These are phyloP conservation scores for Rhynchospora breviuscula DNA, from an alignment of 176 grass and related monocot genomes.

Conservation along the genomic window DNA sequence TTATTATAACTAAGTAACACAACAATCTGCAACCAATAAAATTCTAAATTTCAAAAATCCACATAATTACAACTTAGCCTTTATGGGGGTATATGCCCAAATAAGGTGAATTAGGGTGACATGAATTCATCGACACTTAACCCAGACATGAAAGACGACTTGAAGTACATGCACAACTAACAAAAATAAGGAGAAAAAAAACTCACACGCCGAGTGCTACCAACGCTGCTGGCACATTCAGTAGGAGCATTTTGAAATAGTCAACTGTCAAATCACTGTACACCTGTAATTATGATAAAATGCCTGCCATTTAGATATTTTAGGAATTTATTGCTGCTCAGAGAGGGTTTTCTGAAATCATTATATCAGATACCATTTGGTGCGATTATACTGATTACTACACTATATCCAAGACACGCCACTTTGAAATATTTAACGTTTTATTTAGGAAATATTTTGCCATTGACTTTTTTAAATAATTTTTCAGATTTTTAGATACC, in stretches of 20 bases:
- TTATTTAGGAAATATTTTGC: no score
- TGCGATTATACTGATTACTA: background rate
- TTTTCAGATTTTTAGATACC: no score
- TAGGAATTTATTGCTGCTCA: background rate
- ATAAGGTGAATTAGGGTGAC: background rate
- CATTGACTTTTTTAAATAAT: no score
- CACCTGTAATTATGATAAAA: constrained; percentile 46
- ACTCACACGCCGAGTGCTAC: constrained; percentile 73
- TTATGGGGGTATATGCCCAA: background rate
- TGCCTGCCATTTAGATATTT: background rate
- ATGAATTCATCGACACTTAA: background rate
- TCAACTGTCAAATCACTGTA: constrained; percentile 84
- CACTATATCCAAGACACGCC: background rate
- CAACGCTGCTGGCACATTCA: constrained; percentile 80
- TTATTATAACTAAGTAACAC: background rate
- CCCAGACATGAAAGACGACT: constrained; percentile 5
- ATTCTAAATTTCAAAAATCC: background rate
- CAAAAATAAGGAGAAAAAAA: constrained; percentile 10
- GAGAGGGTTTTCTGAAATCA: background rate
- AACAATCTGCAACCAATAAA: background rate
- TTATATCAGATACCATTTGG: background rate
- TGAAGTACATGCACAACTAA: background rate
- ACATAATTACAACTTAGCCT: background rate
- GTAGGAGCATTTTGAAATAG: constrained; percentile 83
- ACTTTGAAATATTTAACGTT: no score